phyloP scores from a whole-genome alignment of 441 rosid species.

The Hura crepitans region DNA sequence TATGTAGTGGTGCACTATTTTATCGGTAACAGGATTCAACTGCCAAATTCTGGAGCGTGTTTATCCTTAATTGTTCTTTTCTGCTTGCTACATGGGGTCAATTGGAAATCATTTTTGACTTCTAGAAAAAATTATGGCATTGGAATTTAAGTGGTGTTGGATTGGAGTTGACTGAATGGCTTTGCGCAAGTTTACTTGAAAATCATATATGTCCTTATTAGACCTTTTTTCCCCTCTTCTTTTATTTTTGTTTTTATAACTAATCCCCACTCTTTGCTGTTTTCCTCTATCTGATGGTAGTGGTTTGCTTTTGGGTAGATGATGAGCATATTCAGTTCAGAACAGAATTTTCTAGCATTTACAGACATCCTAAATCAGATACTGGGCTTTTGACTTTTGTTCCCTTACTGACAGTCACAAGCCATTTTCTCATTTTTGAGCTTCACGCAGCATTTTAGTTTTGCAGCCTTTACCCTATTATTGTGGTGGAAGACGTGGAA shows the following conservation, averaged over 20 bases:
- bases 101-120: background rate
- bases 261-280: background rate
- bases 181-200: background rate
- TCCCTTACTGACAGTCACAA: background rate
- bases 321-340: background rate
- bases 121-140: background rate
- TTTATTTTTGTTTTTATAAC: background rate
- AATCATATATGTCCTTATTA: background rate
- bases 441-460: background rate
- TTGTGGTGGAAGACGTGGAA: background rate
- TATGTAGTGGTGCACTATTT: background rate
- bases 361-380: background rate
- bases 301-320: background rate
- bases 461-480: background rate
- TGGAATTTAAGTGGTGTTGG: background rate
- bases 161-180: background rate
- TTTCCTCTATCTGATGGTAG: background rate
- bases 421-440: background rate
- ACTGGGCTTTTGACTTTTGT: background rate
- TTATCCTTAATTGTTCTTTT: background rate
- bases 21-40: background rate
- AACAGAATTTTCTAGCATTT: slow-evolving; percentile 1
- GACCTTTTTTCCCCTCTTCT: background rate
- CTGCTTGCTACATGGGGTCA: background rate
- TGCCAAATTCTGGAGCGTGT: background rate